Base-by-base conservation (phyloP, 306 rosid species). In the Castanopsis chinensis region DNA sequence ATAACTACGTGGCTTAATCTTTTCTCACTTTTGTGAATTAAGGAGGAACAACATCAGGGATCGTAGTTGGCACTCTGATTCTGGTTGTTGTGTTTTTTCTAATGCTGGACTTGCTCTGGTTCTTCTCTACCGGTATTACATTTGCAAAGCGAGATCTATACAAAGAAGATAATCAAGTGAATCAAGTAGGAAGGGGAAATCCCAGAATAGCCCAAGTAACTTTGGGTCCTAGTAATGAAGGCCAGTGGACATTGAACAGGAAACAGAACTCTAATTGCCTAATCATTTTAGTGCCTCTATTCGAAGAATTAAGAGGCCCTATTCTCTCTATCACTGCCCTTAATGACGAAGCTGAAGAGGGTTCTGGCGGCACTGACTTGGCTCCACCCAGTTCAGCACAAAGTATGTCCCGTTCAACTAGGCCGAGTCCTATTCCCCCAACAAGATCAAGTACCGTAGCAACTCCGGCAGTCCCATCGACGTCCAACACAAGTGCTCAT, bases 261-360 rank as follows among this genome's bases (percentile, higher is more conserved):
- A 83, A 82, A 73, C 70, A 90, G 3, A 88, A 56, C 77, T 78
- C 97, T 53, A 27, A 80, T 71, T 78, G 76, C 72, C 86, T 88
- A 20, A 85, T 74, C 74, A 90, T 90, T 51, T 83, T 92, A 32
- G 97, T 95, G 28, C 97, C 94, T 28, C 81, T 92, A 21, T 92
- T 91, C 71, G 98, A 92, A 90, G 98, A 94, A 74, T 85, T 94
- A 23, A 85, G 97, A 83, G 98, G 98, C 79, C 97, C 97, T 37
- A 94, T 94, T 95, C 91, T 94, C 69, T 88, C 98, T 32, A 21
- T 32, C 5, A 32, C 5, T 32, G 5, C 5, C 35, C 35, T 1
- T 32, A 0, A 32, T 32, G 35, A 32, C 1, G 35, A 32, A 32
- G 35, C 5, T 32, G 35, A 5, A 32, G 35, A 32, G 35, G 35